Evolutionary conservation across 2,329 filamentous ascomycete species (phyloP), one percentile per base, ranked within the genome.

Genomic region (Sarocladium brachiariae): DNA sequence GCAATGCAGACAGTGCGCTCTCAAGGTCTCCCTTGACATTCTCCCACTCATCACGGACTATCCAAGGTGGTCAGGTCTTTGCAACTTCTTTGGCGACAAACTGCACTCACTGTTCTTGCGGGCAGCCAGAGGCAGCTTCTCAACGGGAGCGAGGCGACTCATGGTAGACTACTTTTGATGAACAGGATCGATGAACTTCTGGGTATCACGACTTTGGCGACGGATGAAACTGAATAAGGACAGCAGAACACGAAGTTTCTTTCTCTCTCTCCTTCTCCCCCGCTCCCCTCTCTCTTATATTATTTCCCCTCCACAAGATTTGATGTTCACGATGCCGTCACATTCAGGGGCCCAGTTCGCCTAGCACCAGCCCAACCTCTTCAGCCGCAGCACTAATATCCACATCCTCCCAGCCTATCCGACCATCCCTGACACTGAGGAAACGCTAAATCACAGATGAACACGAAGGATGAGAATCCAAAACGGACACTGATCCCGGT

Each of bases 41-140:
- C 16, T 78, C 74, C 68, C 69, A 80, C 14, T 70, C 66, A 56
- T 80, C 77, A 5, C 77, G 74, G 54, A 79, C 75, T 79, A 37
- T n/a, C n/a, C 11, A 8, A 3, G 4, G 11, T 14, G 3, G 39
- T 43, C 39, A 43, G 23, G 19, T 3, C 16, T 19, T 25, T 11
- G 18, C 21, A 19, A 21, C 6, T 7, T 9, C 31, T 18, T 13
- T 4, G 6, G 3, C n/a, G 9, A 25, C 10, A 19, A 25, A 25
- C n/a, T 18, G 18, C 13, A 62, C 64, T 57, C 58, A 78, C 76
- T 58, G 60, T 77, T 75, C 64, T 77, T 79, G 61, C 75, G 73
- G 38, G 73, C 58, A 27, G 69, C 71, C 54, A 79, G 72, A 31
- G 75, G 67, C 10, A 79, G 65, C 63, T 75, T 79, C 54, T 71